Conservation (phyloP, 495 filamentous ascomycete genomes). For the Penicillium antarcticum region DNA sequence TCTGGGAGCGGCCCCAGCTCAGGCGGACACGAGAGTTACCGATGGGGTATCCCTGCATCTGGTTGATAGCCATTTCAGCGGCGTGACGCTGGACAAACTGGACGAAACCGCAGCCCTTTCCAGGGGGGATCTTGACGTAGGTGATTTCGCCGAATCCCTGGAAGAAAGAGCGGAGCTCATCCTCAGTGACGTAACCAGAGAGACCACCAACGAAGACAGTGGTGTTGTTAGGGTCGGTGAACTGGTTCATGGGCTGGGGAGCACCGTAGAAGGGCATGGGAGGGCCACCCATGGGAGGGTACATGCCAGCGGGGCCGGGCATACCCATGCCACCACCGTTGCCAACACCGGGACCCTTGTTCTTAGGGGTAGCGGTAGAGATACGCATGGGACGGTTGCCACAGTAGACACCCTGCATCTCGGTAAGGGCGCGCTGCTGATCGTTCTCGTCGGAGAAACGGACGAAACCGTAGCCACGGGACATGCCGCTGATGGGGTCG, state of each 20-base stretch:
- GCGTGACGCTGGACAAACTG: conserved; percentile 99
- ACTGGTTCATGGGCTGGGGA: conserved; percentile 98
- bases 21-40: conserved; percentile 97
- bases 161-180: conserved; percentile 99
- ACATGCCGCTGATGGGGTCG: conserved; percentile 96
- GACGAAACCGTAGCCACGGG: conserved; percentile 96
- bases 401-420: conserved; percentile 99
- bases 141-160: conserved; percentile 99
- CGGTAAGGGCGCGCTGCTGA: conserved; percentile 88
- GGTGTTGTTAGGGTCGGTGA: conserved; percentile 99
- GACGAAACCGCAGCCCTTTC: conserved; percentile 98
- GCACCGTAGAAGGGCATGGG: conserved; percentile 79
- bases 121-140: conserved; percentile 99
- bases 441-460: conserved; percentile 92
- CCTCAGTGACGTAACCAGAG: conserved; percentile 97
- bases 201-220: conserved; percentile 98
- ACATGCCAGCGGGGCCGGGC: conserved; percentile 47
- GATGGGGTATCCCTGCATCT: conserved; percentile 99
- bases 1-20: conserved; percentile 96
- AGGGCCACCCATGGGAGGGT: conserved; percentile 71
- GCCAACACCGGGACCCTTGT: conserved; percentile 67
- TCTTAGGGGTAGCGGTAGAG: conserved; percentile 97
- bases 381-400: conserved; percentile 99
- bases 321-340: conserved; percentile 54
- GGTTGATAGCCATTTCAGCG: conserved; percentile 99